A percentile compares a stretch with the other conserved stretches of the same genome.
These are phyloP conservation scores for Aspergillus sp. DNA, from an alignment of 2,329 filamentous ascomycete species.

Conservation along the genomic window DNA sequence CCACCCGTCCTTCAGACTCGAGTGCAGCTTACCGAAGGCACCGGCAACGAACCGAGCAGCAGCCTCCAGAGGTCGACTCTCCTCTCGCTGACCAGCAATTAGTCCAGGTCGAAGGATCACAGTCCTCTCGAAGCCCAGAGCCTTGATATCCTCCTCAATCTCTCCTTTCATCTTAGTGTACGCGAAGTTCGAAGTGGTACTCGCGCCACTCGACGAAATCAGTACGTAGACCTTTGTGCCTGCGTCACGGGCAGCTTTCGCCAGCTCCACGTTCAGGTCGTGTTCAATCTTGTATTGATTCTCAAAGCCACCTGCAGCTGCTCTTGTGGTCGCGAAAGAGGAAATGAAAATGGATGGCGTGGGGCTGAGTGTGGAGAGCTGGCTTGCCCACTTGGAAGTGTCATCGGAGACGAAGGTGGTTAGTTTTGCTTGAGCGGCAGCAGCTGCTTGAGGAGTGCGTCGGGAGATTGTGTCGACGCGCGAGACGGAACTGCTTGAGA, in stretches of 20 bases:
- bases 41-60: conserved; percentile 60
- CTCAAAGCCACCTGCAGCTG: conserved; percentile 72
- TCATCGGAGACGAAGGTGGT: conserved; percentile 70
- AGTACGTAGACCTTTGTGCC: conserved; percentile 78
- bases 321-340: conserved; percentile 78
- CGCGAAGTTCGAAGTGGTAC: conserved; percentile 56
- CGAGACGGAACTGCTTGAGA: conserved; percentile 43
- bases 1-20: conserved; percentile 64
- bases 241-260: conserved; percentile 71
- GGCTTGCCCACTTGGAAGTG: conserved; percentile 68
- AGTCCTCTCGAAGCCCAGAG: conserved; percentile 74
- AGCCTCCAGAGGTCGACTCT: conserved; percentile 63
- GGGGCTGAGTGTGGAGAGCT: conserved; percentile 61
- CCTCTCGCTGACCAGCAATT: conserved; percentile 72
- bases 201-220: conserved; percentile 64
- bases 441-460: conserved; percentile 42
- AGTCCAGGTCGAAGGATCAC: conserved; percentile 76
- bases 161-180: conserved; percentile 81
- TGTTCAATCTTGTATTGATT: conserved; percentile 88
- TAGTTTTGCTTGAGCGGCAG: conserved; percentile 64
- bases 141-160: conserved; percentile 77
- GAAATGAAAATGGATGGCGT: conserved; percentile 72
- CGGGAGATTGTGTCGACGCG: conserved; percentile 53
- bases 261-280: conserved; percentile 81
- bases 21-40: conserved; percentile 58